Conservation (phyloP, 163 green algal species). For the Trebouxia gelatinosa region DNA sequence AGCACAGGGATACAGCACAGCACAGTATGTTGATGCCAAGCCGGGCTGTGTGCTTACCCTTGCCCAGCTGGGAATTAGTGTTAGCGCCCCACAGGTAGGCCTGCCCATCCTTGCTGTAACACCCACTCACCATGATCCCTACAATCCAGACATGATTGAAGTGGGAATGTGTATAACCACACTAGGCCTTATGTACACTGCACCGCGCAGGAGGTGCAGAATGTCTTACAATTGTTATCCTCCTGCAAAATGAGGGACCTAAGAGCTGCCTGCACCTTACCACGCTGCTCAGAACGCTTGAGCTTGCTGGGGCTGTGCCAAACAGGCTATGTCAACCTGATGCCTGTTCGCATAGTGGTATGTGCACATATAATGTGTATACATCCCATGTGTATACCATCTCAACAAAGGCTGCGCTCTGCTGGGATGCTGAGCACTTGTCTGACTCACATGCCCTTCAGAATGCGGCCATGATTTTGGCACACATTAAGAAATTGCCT, state of each 20-base stretch:
- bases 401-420: background rate
- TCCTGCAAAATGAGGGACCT: no score
- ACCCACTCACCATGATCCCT: slow-evolving; percentile 39
- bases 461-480: background rate
- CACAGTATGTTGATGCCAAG: no score
- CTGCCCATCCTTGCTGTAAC: slow-evolving; percentile 39
- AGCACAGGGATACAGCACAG: no score
- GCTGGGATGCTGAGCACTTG: background rate
- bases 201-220: background rate
- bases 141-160: background rate
- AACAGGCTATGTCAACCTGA: background rate
- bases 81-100: slow-evolving; percentile 80
- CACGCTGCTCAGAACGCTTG: no score
- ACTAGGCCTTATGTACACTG: background rate
- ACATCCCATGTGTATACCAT: no score
- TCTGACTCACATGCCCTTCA: background rate
- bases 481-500: background rate
- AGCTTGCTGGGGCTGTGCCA: background rate
- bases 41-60: slow-evolving; percentile 75
- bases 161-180: background rate
- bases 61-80: slow-evolving; percentile 80
- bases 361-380: no score
- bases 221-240: background rate
- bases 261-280: no score
- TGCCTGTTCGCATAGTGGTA: no score